Evolutionary conservation across 2,329 filamentous ascomycete genomes (phyloP).

Genomic region (Fusarium miscanthi): DNA sequence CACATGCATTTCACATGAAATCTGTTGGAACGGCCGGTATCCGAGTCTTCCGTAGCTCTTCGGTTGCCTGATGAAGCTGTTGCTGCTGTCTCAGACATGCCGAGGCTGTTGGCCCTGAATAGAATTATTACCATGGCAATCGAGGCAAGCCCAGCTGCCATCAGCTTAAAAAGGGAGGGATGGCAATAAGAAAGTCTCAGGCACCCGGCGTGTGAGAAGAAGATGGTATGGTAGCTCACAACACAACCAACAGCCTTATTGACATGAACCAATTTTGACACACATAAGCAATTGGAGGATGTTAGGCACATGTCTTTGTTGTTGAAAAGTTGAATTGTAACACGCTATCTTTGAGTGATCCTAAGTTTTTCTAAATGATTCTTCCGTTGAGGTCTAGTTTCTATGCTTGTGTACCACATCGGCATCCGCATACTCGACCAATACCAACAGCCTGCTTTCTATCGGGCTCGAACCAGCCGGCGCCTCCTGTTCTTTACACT

Average conservation of each 20-base stretch:
- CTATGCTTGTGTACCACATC: neutral
- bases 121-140: neutral
- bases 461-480: neutral
- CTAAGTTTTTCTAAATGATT: neutral
- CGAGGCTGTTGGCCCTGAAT: neutral
- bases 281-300: neutral
- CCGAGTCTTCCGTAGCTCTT: neutral
- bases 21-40: accelerated
- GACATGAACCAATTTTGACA: too few species aligned
- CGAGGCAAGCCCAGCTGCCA: neutral
- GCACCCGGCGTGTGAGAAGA: accelerated
- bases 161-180: neutral
- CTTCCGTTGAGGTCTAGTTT: neutral
- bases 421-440: neutral
- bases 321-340: neutral
- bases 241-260: neutral
- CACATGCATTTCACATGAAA: neutral
- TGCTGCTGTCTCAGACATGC: neutral
- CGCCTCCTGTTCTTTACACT: neutral
- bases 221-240: accelerated
- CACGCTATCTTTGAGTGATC: neutral
- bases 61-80: neutral
- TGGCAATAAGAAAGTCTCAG: neutral
- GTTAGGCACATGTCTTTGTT: neutral
- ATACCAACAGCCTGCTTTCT: neutral